Percentiles rank a stretch among this genome's conserved stretches.
phyloP scores from a whole-genome alignment of 139 green algal genomes.

The Zygnema cylindricum region DNA sequence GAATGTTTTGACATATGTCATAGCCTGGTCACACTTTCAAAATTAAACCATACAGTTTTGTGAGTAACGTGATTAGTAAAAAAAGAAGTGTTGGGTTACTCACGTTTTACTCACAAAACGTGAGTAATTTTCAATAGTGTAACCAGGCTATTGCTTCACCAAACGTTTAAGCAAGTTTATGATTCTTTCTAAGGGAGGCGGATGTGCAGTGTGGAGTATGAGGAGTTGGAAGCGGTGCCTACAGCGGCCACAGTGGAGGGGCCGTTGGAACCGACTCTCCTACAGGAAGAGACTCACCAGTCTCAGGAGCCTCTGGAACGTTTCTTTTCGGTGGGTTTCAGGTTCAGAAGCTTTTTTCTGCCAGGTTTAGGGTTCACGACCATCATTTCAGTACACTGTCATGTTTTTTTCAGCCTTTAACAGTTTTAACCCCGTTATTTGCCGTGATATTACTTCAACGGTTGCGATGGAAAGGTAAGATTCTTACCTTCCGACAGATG shows the following conservation, averaged over 20 bases:
- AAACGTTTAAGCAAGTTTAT: too few species aligned
- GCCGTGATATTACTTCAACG: not conserved
- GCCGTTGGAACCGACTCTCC: not conserved
- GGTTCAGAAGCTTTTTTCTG: too few species aligned
- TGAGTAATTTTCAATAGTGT: too few species aligned
- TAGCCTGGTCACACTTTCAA: too few species aligned
- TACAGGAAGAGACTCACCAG: not conserved
- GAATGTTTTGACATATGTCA: too few species aligned
- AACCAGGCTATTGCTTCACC: too few species aligned
- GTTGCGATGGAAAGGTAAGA: not conserved
- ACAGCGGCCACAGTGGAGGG: constrained; percentile 24
- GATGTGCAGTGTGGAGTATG: constrained; percentile 14
- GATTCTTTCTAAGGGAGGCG: constrained; percentile 13
- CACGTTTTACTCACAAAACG: too few species aligned
- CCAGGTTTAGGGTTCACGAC: too few species aligned
- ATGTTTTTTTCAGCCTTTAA: not conserved
- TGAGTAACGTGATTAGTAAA: too few species aligned
- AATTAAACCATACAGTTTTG: too few species aligned
- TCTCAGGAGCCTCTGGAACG: not conserved
- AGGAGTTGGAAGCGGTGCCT: constrained; percentile 28
- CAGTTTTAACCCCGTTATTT: not conserved
- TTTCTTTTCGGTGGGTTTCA: constrained; percentile 5
- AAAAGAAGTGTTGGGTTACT: too few species aligned
- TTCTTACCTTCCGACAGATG: not conserved
- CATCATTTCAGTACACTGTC: not conserved